phyloP scores from a whole-genome alignment of 2,329 filamentous ascomycete genomes.

The Verticillium nubilum region DNA sequence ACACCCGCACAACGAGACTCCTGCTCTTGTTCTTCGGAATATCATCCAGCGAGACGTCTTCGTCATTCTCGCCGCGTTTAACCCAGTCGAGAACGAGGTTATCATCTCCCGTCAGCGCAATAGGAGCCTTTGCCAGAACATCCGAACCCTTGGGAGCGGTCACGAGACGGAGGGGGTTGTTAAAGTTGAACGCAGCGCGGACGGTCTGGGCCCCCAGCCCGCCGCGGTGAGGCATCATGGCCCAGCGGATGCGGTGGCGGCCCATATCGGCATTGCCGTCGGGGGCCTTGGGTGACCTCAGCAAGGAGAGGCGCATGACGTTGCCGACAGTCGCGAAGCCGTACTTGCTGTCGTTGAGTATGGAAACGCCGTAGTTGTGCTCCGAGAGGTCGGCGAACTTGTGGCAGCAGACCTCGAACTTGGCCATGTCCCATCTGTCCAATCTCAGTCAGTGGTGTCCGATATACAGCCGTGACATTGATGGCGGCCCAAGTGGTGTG shows the following conservation, averaged over 20 bases:
- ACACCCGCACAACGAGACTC: slow-evolving; percentile 57
- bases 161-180: slow-evolving; percentile 47
- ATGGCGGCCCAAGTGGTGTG: neutral
- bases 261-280: slow-evolving; percentile 68
- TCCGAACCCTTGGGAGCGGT: neutral
- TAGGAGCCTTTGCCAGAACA: slow-evolving; percentile 20
- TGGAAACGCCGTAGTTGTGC: slow-evolving; percentile 61
- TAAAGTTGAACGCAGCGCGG: slow-evolving; percentile 61
- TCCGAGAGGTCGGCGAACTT: slow-evolving; percentile 70
- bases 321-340: slow-evolving; percentile 63
- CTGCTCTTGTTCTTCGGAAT: slow-evolving; percentile 3
- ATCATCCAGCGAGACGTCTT: slow-evolving; percentile 18
- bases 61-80: slow-evolving; percentile 56
- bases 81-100: slow-evolving; percentile 56
- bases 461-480: neutral
- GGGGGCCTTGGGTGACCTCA: slow-evolving; percentile 62
- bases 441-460: neutral
- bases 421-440: slow-evolving; percentile 63
- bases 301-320: slow-evolving; percentile 61
- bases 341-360: slow-evolving; percentile 66
- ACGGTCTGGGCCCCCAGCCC: slow-evolving; percentile 51
- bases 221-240: slow-evolving; percentile 59
- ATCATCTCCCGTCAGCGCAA: slow-evolving; percentile 41
- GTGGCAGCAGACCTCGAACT: slow-evolving; percentile 73
- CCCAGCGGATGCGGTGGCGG: slow-evolving; percentile 58